Percentiles rank a stretch among this genome's conserved stretches.
phyloP scores from a whole-genome alignment of 176 grass and related monocot genomes.

The Lolium multiflorum region DNA sequence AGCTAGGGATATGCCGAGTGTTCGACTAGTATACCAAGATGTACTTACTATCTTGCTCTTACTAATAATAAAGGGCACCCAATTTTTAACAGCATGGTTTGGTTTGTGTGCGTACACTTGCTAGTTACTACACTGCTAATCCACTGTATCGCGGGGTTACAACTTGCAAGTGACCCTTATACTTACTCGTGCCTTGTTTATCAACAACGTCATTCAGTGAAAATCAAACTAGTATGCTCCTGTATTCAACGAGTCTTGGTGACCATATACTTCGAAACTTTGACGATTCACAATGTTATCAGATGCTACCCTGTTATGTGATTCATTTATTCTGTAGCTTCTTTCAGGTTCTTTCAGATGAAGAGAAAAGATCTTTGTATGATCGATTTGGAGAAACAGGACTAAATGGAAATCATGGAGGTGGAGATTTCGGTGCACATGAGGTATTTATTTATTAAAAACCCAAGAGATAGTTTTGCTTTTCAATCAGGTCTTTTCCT shows the following conservation, averaged over 20 bases:
- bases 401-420: slow-evolving; percentile 46
- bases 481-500: not conserved
- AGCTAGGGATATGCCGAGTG: not conserved
- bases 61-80: not conserved
- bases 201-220: not conserved
- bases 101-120: not conserved
- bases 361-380: slow-evolving; percentile 89
- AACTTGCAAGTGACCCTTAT: slow-evolving; percentile 1
- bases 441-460: slow-evolving; percentile 54
- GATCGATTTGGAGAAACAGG: slow-evolving; percentile 79
- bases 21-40: not conserved
- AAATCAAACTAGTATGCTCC: slow-evolving; percentile 16
- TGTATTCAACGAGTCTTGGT: not conserved
- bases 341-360: slow-evolving; percentile 80
- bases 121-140: slow-evolving; percentile 20
- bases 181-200: slow-evolving; percentile 18
- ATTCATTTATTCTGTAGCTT: slow-evolving; percentile 31
- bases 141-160: not conserved
- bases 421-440: slow-evolving; percentile 51
- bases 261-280: not conserved
- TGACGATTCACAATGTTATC: slow-evolving; percentile 20
- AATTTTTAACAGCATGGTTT: not conserved
- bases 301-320: slow-evolving; percentile 23
- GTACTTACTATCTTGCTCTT: slow-evolving; percentile 12
- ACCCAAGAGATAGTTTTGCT: not conserved